Conservation (phyloP, 805 yeast genomes). For the Cyberlindnera saturnus region DNA sequence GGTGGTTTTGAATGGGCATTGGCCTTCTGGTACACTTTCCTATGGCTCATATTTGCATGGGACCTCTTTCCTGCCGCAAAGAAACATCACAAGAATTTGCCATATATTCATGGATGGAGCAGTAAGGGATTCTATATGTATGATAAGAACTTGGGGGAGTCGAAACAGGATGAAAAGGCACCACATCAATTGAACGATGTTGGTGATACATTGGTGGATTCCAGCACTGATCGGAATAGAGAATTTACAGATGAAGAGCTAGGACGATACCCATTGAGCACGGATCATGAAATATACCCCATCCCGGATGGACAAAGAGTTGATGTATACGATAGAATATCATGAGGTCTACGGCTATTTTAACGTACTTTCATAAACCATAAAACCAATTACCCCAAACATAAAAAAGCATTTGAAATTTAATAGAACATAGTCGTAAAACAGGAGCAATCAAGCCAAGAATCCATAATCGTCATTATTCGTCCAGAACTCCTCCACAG, state of each 20-base stretch:
- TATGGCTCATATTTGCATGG: slow-evolving; percentile 54
- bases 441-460: slow-evolving; percentile 22
- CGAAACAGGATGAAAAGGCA: slow-evolving; percentile 1
- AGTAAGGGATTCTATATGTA: slow-evolving; percentile 20
- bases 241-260: slow-evolving; percentile 21
- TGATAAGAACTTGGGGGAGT: slow-evolving; percentile 14
- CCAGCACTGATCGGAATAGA: slow-evolving; percentile 3
- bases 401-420: no score
- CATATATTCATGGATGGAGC: slow-evolving; percentile 21
- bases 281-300: slow-evolving; percentile 15
- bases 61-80: slow-evolving; percentile 67
- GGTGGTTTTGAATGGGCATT: slow-evolving; percentile 73
- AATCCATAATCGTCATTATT: slow-evolving; percentile 45
- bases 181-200: slow-evolving; percentile 2
- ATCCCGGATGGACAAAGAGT: slow-evolving; percentile 22
- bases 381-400: background rate
- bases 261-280: slow-evolving; percentile 16
- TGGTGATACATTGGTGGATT: slow-evolving; percentile 1
- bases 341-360: background rate
- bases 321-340: slow-evolving; percentile 3
- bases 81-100: slow-evolving; percentile 19
- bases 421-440: background rate
- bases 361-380: background rate
- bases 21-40: slow-evolving; percentile 77
- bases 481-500: slow-evolving; percentile 43